These are phyloP conservation scores for Fusarium nematophilum DNA, from an alignment of 2,329 filamentous ascomycete genomes.

Conservation along the genomic window DNA sequence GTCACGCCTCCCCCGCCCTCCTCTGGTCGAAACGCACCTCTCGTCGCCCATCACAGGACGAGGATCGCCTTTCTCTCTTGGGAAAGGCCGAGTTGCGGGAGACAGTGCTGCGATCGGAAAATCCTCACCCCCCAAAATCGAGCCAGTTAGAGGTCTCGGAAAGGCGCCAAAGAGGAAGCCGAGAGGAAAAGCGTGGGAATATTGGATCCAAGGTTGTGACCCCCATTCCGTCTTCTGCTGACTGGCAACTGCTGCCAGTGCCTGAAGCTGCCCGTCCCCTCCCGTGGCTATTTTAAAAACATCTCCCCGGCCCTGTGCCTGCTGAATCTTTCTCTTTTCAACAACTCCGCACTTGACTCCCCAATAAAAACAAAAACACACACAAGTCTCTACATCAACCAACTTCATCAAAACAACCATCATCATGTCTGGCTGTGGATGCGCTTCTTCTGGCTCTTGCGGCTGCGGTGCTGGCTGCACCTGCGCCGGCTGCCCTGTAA, in stretches of 20 bases:
- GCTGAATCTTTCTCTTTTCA: conserved; percentile 12
- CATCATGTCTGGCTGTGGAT: conserved; percentile 58
- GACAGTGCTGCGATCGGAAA: conserved; percentile 16
- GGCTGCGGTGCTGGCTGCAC: conserved; percentile 56
- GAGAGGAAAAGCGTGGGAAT: no score
- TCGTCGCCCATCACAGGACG: background rate
- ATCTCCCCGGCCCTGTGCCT: conserved; percentile 4
- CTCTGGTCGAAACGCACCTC: background rate
- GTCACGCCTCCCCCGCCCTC: conserved; percentile 10
- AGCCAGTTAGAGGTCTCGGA: no score
- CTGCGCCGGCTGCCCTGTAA: conserved; percentile 57
- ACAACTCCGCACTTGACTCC: no score
- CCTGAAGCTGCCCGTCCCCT: no score
- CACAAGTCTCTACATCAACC: conserved; percentile 19
- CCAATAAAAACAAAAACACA: conserved; percentile 13
- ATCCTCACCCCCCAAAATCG: conserved; percentile 25
- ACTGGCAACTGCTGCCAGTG: no score
- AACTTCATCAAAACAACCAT: conserved; percentile 24
- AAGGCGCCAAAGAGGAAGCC: no score
- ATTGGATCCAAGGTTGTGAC: no score
- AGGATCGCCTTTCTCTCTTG: conserved; percentile 23
- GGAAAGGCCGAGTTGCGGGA: conserved; percentile 3
- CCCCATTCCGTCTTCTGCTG: no score
- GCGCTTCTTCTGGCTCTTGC: conserved; percentile 54
- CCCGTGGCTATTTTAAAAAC: no score